Evolutionary conservation across 164 flowering plant genomes (phyloP).

Genomic region (Stephania yunnanensis): DNA sequence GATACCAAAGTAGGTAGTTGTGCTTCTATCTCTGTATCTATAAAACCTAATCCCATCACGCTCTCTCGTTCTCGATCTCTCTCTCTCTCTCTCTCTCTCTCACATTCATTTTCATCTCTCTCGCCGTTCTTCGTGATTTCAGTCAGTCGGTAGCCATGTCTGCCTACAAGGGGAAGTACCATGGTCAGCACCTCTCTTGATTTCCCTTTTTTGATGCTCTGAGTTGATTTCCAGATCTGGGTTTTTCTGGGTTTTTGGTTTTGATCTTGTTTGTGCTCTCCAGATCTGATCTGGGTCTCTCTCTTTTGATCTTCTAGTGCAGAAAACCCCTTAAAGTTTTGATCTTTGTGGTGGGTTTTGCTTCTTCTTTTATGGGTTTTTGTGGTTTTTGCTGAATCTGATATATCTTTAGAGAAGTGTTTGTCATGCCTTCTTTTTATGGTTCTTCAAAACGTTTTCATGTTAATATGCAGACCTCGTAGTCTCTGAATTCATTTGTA

Average conservation of each 20-base stretch:
- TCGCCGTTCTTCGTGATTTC: neutral
- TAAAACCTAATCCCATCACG: neutral
- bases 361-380: neutral
- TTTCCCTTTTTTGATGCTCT: neutral
- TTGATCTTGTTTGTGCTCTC: neutral
- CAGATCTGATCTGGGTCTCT: neutral
- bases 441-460: neutral
- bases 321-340: no score
- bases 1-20: neutral
- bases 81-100: neutral
- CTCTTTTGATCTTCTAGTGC: neutral
- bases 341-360: no score
- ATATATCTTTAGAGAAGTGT: neutral
- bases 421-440: neutral
- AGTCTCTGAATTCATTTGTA: neutral
- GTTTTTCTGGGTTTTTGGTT: neutral
- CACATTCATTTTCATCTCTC: neutral
- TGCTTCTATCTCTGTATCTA: neutral
- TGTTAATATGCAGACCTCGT: no score
- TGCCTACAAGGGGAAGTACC: slow-evolving; percentile 10
- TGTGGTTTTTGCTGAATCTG: neutral
- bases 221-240: neutral
- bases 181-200: neutral
- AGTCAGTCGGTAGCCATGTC: neutral
- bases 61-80: no score